Base-by-base conservation (phyloP, 495 filamentous ascomycete species). In the Aspergillus indologenus region DNA sequence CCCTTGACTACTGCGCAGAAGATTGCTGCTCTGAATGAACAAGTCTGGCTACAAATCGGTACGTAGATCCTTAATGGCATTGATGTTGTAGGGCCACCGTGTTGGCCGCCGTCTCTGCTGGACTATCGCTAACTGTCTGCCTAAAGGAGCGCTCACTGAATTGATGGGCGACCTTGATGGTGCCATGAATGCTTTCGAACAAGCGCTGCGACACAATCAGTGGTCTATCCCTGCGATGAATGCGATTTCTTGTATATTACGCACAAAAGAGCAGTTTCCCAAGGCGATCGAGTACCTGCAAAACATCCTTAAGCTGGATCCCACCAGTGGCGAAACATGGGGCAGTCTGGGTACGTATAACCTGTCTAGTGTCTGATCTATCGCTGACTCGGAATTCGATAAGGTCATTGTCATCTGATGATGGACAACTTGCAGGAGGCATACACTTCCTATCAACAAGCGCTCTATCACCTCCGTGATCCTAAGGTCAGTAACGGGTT, bases 381-480 rank as follows among this genome's bases (percentile, higher is more conserved):
- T 24, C 50, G 48, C 60, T 22, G 5, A 58, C 61, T 54, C 22
- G 9, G 4, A 54, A 19, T 0, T 57, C 8, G 40, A 17, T 29
- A 17, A 89, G 91, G 93, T 3, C 95, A 98, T 73, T 98, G 94
- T 72, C 95, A 91, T 67, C 79, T 99, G 21, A 99, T 99, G 94
- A 96, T 98, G 92, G 94, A 99, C 62, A 93, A 99, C 64, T 71
- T 99, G 31, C 94, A 98, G 71, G 90, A 97, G 67, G 94, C 94
- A 2, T 99, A 99, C 70, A 87, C 88, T n/a, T 95, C 94, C 2
- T 99, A 99, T 68, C 94, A 99, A 70, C 89, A 92, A 66, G 94
- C 94, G 14, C 75, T 99, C 15, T 92, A 96, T 62, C 92, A 98
- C 74, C 79, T 99, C 44, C 86, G 86, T 34, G 93, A 98, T 74